Evolutionary conservation across 2,329 filamentous ascomycete species (phyloP), one percentile per base, ranked within the genome.

Genomic region (Helminthosporium solani): DNA sequence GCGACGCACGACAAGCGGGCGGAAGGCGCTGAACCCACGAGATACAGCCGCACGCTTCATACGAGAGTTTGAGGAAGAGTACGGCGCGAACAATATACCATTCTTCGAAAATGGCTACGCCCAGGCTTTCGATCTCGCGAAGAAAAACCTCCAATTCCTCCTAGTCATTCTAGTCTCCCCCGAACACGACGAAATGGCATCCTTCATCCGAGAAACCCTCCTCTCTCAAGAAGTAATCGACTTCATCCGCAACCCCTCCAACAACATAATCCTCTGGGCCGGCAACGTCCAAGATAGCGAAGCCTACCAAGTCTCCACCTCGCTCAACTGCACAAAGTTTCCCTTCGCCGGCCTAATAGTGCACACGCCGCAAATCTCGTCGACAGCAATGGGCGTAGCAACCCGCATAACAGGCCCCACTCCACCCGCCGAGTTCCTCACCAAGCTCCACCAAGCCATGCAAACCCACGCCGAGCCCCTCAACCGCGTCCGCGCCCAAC

Each of bases 31-130:
- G 35, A 87, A 87, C 64, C 90, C 92, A 1, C 83, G 88, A 46
- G 94, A 99, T 64, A 92, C 90, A 1, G 90, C 92, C 0, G 85
- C 88, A 20, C 80, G 94, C 25, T 95, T 97, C 68, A 87, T 89
- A 62, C 83, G 92, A 7, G 91, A 97, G 60, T 96, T 99, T 56
- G 90, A 96, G 61, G 94, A 99, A 71, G 89, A 95, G 60, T 94
- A 96, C 63, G 90, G 90, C 0, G 73, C 77, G 15, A 81, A 84
- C 39, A 77, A 76, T 3, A 72, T 97, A 3, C 85, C 87, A 0
- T 96, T 95, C 68, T 84, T 86, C 56, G 91, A 96, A 64, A 87
- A 87, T 41, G 90, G 92, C 3, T 94, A 97, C 64, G 91, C 95
- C 4, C 88, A 95, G 71, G 90, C 91, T 0, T 83, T 96, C 52